These are phyloP conservation scores for Lojkania enalia DNA, from an alignment of 2,329 filamentous ascomycete genomes.

Conservation along the genomic window DNA sequence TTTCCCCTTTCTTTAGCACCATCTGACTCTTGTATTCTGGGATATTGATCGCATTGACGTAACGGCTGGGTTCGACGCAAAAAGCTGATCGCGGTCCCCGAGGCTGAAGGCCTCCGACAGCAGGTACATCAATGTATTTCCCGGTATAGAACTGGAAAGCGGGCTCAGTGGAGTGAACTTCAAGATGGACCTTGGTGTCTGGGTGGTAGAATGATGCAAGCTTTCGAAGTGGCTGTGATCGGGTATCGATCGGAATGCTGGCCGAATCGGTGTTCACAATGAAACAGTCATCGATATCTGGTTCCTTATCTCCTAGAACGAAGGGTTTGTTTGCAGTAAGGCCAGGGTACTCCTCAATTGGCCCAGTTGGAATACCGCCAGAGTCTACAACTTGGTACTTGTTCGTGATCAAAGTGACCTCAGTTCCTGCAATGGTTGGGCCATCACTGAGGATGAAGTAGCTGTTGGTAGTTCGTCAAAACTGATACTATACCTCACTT, in stretches of 20 bases:
- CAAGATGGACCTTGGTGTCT: constrained; percentile 74
- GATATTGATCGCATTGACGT: constrained; percentile 84
- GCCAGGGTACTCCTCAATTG: constrained; percentile 65
- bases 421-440: constrained; percentile 64
- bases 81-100: constrained; percentile 74
- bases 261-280: constrained; percentile 67
- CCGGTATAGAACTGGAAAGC: constrained; percentile 98
- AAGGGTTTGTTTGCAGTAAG: constrained; percentile 70
- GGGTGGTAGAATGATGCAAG: constrained; percentile 76
- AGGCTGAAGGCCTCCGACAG: constrained; percentile 60
- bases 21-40: constrained; percentile 79
- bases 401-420: constrained; percentile 61
- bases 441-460: constrained; percentile 69
- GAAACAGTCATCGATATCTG: constrained; percentile 90
- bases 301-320: constrained; percentile 68
- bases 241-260: constrained; percentile 56
- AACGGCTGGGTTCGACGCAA: constrained; percentile 90
- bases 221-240: constrained; percentile 62
- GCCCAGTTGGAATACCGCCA: constrained; percentile 72
- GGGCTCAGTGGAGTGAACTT: constrained; percentile 89
- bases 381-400: constrained; percentile 74
- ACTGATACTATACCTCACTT: background rate
- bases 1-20: constrained; percentile 79
- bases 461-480: constrained; percentile 41
- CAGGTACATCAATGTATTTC: constrained; percentile 77